Base-by-base conservation (phyloP, 352 stramenopile species). In the Stephanocyclus meneghinianus region DNA sequence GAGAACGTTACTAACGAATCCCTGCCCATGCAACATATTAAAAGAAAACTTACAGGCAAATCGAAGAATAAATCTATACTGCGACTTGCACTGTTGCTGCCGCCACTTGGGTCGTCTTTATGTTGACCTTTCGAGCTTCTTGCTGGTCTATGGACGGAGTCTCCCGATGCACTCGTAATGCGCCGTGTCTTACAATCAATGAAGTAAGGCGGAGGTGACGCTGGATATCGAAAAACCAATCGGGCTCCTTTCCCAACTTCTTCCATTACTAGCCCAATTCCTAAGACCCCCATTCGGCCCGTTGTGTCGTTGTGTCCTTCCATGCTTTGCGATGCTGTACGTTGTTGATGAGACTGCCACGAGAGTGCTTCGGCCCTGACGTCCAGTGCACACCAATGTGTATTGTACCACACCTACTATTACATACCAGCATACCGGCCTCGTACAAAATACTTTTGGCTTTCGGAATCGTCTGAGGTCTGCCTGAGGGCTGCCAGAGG, bases 181-280 rank as follows among this genome's bases (percentile, higher is more conserved):
- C 47, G 11, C 13, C 57, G 2, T 16, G 7, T 21, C 5, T 45
- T 63, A 15, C 13, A n/a, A 51, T 69, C 29, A 13, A 68, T 30
- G 59, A 75, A 75, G 18, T 59, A 70, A 11, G 56, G 65, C 16
- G 75, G 67, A 35, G 83, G 82, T 32, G 82, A 67, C 5, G 83
- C 78, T 6, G 88, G 88, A 82, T 93, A 93, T 45, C 88, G 84
- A 76, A 90, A 85, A 2, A 91, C 78, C 67, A 92, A 80, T 35
- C 76, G 55, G 10, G 86, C 77, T 18, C 80, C 86, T 50, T 84
- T 90, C 26, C 88, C 86, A 30, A 71, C 76, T 63, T 90, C 74
- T 74, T 93, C 88, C 37, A 91, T 85, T 7, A 93, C 81, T 9
- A 93, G 66, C 2, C 80, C 86, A 16, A 93, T 91, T 30, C 88